Conservation (phyloP, 2,329 filamentous ascomycete genomes). For the Pseudofabraea citricarpa region DNA sequence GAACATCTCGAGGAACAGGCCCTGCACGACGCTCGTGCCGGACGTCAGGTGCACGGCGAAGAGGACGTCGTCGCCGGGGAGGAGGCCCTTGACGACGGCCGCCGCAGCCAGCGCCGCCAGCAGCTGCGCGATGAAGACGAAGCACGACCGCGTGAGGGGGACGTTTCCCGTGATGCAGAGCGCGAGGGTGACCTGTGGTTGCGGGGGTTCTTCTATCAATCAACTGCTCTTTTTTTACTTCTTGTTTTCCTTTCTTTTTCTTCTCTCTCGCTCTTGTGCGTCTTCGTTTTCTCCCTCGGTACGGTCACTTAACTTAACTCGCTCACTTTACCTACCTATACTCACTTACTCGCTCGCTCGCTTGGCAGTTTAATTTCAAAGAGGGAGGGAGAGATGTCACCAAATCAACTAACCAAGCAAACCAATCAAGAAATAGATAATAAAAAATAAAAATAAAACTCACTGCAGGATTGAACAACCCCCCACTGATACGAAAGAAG, state of each 20-base stretch:
- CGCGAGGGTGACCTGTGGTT: slow-evolving; percentile 23
- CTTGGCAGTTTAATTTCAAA: too few species aligned
- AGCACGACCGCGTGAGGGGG: slow-evolving; percentile 16
- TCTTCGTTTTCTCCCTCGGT: too few species aligned
- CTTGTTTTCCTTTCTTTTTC: too few species aligned
- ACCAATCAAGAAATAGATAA: too few species aligned
- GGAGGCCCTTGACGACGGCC: slow-evolving; percentile 31
- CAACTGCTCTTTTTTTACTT: too few species aligned
- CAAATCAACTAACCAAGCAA: too few species aligned
- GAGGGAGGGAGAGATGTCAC: too few species aligned
- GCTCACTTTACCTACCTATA: too few species aligned
- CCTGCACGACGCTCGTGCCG: slow-evolving; percentile 33
- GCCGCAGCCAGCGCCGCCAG: slow-evolving; percentile 29
- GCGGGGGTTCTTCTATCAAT: too few species aligned
- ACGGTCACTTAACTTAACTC: too few species aligned
- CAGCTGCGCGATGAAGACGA: slow-evolving; percentile 25
- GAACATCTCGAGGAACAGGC: slow-evolving; percentile 41
- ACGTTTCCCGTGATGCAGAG: slow-evolving; percentile 25
- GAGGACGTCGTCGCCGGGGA: background rate
- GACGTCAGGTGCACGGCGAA: slow-evolving; percentile 35
- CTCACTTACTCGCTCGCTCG: too few species aligned
- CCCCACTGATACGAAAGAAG: slow-evolving; percentile 43
- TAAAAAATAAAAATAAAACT: slow-evolving; percentile 4
- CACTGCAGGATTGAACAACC: slow-evolving; percentile 42
- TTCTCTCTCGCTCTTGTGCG: too few species aligned